Percentiles rank a stretch among this genome's conserved stretches.
These are phyloP conservation scores for Coemansia sp. DNA, from an alignment of 192 early-diverging fungal genomes.

Conservation along the genomic window DNA sequence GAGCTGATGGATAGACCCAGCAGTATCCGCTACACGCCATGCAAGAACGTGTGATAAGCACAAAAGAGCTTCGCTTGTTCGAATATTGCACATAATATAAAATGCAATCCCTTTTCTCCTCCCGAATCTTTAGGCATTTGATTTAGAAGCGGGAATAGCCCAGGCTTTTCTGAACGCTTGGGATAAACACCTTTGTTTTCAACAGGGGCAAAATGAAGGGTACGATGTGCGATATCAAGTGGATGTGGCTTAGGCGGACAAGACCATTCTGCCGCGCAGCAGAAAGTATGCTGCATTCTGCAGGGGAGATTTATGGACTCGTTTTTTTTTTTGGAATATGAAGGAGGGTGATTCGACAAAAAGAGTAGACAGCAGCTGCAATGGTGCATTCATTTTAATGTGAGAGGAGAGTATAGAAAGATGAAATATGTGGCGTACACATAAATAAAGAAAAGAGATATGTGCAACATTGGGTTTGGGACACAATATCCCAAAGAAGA, in stretches of 20 bases:
- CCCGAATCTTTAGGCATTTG: background rate
- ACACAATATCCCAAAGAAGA: background rate
- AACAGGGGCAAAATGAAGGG: background rate
- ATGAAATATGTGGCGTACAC: background rate
- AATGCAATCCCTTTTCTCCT: background rate
- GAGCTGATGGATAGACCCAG: background rate
- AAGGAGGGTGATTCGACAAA: background rate
- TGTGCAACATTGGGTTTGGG: background rate
- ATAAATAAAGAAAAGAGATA: background rate
- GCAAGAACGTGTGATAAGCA: background rate
- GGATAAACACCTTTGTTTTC: background rate
- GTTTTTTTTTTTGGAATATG: background rate
- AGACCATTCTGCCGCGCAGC: slow-evolving; percentile 2
- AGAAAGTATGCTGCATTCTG: background rate
- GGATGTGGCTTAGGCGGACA: background rate
- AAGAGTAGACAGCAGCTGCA: background rate
- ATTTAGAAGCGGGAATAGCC: too few species aligned
- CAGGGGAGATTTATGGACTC: background rate
- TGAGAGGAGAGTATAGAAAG: background rate
- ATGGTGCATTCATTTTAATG: background rate
- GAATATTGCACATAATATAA: background rate
- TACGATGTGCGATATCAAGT: background rate
- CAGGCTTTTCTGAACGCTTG: too few species aligned
- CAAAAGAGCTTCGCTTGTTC: background rate
- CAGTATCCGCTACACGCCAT: background rate